Conservation (phyloP, 2,329 filamentous ascomycete genomes). For the Microcyclospora pomicola region DNA sequence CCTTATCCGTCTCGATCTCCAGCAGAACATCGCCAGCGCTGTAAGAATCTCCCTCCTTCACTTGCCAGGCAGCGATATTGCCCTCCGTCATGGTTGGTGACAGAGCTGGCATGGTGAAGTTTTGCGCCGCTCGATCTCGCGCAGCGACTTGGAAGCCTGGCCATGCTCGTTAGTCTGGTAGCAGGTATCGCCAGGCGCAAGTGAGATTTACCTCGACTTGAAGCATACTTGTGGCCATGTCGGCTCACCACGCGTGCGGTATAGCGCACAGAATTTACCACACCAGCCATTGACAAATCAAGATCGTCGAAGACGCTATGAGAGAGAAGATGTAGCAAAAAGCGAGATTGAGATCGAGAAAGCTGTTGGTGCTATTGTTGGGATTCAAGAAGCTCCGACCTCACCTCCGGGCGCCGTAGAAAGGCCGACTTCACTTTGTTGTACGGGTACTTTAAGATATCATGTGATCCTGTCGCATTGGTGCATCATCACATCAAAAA, state of each 20-base stretch:
- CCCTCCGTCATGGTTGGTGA: slow-evolving; percentile 92
- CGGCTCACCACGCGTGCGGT: slow-evolving; percentile 17
- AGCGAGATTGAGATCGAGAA: no score
- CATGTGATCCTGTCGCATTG: no score
- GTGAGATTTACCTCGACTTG: slow-evolving; percentile 1
- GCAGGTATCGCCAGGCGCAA: no score
- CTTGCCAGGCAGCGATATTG: slow-evolving; percentile 71
- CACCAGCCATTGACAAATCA: slow-evolving; percentile 14
- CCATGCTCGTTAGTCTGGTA: slow-evolving; percentile 2
- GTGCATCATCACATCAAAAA: no score
- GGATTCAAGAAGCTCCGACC: slow-evolving; percentile 1
- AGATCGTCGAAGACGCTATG: no score
- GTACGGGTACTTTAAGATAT: no score
- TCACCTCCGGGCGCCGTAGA: no score
- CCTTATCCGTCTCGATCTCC: slow-evolving; percentile 90
- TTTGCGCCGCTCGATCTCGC: slow-evolving; percentile 53
- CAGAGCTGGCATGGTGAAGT: slow-evolving; percentile 82
- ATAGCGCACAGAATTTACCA: slow-evolving; percentile 16
- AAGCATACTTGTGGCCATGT: slow-evolving; percentile 12
- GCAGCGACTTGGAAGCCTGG: slow-evolving; percentile 16
- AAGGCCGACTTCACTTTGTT: no score
- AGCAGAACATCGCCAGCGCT: slow-evolving; percentile 73
- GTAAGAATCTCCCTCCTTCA: slow-evolving; percentile 78
- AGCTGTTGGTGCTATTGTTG: slow-evolving; percentile 8
- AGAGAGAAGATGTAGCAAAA: no score